A percentile compares a stretch with the other conserved stretches of the same genome.
Conservation (phyloP, 345 rosid genomes). For the Eutrema heterophyllum region DNA sequence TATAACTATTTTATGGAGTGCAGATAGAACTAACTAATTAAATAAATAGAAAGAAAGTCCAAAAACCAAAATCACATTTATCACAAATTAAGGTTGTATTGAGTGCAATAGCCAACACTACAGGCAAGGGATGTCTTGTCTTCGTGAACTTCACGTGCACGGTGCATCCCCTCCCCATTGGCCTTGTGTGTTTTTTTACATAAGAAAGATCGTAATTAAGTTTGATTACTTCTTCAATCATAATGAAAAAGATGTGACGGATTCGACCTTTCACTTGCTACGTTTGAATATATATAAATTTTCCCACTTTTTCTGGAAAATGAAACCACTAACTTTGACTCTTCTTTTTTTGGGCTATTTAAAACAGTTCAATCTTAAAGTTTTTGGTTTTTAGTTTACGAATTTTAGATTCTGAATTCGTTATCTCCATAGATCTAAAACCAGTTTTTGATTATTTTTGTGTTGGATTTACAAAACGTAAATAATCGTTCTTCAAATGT, state of each 20-base stretch:
- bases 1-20: not conserved
- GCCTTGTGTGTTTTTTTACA: not conserved
- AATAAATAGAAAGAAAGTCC: not conserved
- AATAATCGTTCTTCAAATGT: not conserved
- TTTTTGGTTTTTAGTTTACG: not conserved
- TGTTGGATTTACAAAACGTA: not conserved
- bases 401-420: not conserved
- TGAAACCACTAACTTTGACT: not conserved
- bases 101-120: no score
- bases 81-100: not conserved
- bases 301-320: slow-evolving; percentile 2
- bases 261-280: slow-evolving; percentile 17
- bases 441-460: not conserved
- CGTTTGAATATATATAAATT: not conserved
- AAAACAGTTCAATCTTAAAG: not conserved
- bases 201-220: not conserved
- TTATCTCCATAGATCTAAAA: not conserved
- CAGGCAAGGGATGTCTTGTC: slow-evolving; percentile 31
- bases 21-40: not conserved
- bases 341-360: not conserved
- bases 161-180: no score
- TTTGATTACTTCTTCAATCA: slow-evolving; percentile 8
- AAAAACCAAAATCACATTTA: not conserved
- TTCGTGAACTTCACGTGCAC: slow-evolving; percentile 26
- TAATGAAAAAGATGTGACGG: slow-evolving; percentile 1